These are phyloP conservation scores for Pichiaceae sp. DNA, from an alignment of 1,139 yeast genomes.

Conservation along the genomic window DNA sequence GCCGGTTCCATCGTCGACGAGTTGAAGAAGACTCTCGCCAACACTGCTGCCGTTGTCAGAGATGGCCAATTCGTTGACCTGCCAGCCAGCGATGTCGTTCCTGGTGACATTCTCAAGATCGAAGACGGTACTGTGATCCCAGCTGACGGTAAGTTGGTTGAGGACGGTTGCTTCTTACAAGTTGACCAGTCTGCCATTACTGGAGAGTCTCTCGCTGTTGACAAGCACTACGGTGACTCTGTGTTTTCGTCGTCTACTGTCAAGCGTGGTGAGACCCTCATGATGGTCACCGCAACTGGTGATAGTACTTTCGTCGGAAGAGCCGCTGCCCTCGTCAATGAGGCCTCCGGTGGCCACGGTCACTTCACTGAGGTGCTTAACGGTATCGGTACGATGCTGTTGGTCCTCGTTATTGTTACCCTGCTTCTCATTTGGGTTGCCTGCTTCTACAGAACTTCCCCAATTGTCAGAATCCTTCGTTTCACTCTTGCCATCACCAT, in stretches of 20 bases:
- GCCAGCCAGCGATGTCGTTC: slow-evolving; percentile 77
- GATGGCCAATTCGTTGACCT: slow-evolving; percentile 71
- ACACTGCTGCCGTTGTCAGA: slow-evolving; percentile 81
- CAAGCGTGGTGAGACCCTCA: slow-evolving; percentile 94
- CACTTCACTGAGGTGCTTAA: slow-evolving; percentile 96
- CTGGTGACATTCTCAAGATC: slow-evolving; percentile 86
- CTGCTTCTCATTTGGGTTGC: slow-evolving; percentile 89
- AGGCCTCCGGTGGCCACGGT: slow-evolving; percentile 90
- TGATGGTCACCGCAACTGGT: slow-evolving; percentile 95
- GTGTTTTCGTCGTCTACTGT: slow-evolving; percentile 93
- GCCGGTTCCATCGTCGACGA: slow-evolving; percentile 96
- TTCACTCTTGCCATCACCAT: slow-evolving; percentile 94
- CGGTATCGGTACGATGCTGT: slow-evolving; percentile 92
- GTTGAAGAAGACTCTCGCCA: slow-evolving; percentile 87
- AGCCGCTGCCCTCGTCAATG: slow-evolving; percentile 90
- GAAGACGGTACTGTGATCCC: slow-evolving; percentile 95
- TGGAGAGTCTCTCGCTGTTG: slow-evolving; percentile 97
- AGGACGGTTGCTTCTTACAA: slow-evolving; percentile 85
- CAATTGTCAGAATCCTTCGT: slow-evolving; percentile 85
- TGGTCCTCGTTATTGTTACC: slow-evolving; percentile 83
- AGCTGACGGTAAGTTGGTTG: slow-evolving; percentile 89
- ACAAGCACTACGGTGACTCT: slow-evolving; percentile 85
- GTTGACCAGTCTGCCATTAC: slow-evolving; percentile 97
- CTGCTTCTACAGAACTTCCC: slow-evolving; percentile 89
- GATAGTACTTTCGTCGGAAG: slow-evolving; percentile 90